Evolutionary conservation across 495 filamentous ascomycete genomes (phyloP).

Genomic region (Bryoglossum gracile): DNA sequence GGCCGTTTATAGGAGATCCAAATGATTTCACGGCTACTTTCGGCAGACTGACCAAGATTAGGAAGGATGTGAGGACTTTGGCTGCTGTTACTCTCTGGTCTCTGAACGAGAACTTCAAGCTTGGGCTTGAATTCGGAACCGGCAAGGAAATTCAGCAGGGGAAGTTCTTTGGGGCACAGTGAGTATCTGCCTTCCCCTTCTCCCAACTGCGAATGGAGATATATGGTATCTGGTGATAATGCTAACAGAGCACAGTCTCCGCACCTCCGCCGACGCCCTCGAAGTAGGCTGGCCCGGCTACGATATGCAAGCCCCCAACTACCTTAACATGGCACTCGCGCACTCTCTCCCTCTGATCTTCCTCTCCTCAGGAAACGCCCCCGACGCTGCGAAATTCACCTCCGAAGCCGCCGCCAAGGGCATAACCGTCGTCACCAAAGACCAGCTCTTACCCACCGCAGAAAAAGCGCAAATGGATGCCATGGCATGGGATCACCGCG

Average conservation of each 20-base stretch:
- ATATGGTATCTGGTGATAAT: too few relatives aligned
- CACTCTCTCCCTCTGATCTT: constrained; percentile 20
- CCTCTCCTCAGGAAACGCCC: constrained; percentile 23
- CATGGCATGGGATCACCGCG: constrained; percentile 30
- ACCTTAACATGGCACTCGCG: background rate
- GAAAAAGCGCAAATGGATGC: constrained; percentile 20
- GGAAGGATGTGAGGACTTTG: constrained; percentile 25
- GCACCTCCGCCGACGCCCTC: constrained; percentile 16
- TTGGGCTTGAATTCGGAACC: background rate
- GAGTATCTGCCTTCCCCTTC: too few relatives aligned
- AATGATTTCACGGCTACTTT: constrained; percentile 23
- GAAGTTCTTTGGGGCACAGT: constrained; percentile 21
- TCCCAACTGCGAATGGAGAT: too few relatives aligned
- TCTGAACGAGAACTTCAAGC: constrained; percentile 15
- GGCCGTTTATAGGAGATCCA: constrained; percentile 26
- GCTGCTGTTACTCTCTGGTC: constrained; percentile 27
- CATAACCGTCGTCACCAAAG: constrained; percentile 29
- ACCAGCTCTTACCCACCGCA: constrained; percentile 15
- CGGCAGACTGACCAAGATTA: constrained; percentile 25
- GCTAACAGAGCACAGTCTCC: constrained; percentile 3
- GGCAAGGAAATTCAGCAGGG: background rate
- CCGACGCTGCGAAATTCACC: background rate
- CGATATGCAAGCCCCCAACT: background rate
- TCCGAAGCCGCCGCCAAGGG: constrained; percentile 9
- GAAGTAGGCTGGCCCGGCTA: constrained; percentile 6